Evolutionary conservation across 1,139 yeast genomes (phyloP), one percentile per base, ranked within the genome.

Genomic region (Hemisphaericaspora xylanilytica): DNA sequence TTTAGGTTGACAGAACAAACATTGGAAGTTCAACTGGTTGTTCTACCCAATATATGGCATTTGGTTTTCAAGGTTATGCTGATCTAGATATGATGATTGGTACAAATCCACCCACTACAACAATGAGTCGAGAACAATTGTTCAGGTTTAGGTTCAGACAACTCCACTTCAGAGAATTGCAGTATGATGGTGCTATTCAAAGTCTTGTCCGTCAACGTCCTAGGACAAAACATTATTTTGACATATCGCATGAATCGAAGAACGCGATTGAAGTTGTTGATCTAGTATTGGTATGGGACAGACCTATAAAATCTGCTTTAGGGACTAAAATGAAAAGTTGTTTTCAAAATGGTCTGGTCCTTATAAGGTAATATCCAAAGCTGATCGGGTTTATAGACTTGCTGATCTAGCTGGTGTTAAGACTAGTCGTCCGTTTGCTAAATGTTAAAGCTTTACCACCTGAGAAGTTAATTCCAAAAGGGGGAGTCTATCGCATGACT

Each of bases 261-360:
- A 31, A 15, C 7, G 3, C 21, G 6, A 7, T 36, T 10, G 13
- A 36, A 5, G 21, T 18, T 14, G 31, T 27, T 12, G 38, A 36
- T 16, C 16, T 25, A n/a, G 38, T 36, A 9, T 27, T 36, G 22
- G 14, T 31, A 2, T 36, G 21, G 24, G 38, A 36, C n/a, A n/a
- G n/a, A n/a, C n/a, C n/a, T n/a, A n/a, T n/a, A n/a, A n/a, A n/a
- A n/a, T n/a, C n/a, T n/a, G n/a, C n/a, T n/a, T n/a, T n/a, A n/a
- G n/a, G n/a, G n/a, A n/a, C n/a, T n/a, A n/a, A n/a, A n/a, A n/a
- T n/a, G n/a, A n/a, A n/a, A n/a, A n/a, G n/a, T n/a, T n/a, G n/a
- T n/a, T n/a, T n/a, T n/a, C n/a, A n/a, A n/a, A n/a, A n/a, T n/a
- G n/a, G n/a, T n/a, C n/a, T n/a, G n/a, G n/a, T n/a, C n/a, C n/a